These are phyloP conservation scores for Lepidium sativum DNA, from an alignment of 345 rosid species.

Conservation along the genomic window DNA sequence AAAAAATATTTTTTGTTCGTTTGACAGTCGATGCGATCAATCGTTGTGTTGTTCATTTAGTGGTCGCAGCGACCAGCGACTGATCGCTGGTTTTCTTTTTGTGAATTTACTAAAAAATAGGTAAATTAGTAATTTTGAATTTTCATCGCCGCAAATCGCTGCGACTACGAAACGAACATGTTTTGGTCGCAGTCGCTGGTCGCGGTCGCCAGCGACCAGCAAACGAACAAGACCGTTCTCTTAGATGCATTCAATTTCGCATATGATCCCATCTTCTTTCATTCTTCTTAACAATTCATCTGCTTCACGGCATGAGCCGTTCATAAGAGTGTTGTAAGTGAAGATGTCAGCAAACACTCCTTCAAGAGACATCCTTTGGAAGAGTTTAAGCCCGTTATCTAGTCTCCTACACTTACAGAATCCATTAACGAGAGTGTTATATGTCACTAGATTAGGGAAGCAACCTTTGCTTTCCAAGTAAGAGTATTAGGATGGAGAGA, in stretches of 20 bases:
- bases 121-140: too few relatives aligned
- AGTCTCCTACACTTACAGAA: slow-evolving; percentile 18
- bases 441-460: slow-evolving; percentile 18
- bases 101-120: too few relatives aligned
- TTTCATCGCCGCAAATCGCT: too few relatives aligned
- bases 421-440: slow-evolving; percentile 23
- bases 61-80: too few relatives aligned
- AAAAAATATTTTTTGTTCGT: too few relatives aligned
- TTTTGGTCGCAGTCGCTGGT: too few relatives aligned
- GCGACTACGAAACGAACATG: too few relatives aligned
- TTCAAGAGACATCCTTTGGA: slow-evolving; percentile 10
- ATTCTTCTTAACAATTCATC: slow-evolving; percentile 19
- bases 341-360: slow-evolving; percentile 9
- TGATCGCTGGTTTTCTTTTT: too few relatives aligned
- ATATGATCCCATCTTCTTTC: slow-evolving; percentile 16
- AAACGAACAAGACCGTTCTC: too few relatives aligned
- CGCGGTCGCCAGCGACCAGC: too few relatives aligned
- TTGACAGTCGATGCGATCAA: too few relatives aligned
- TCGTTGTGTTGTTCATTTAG: too few relatives aligned
- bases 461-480: slow-evolving; percentile 4
- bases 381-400: slow-evolving; percentile 20
- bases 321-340: slow-evolving; percentile 14
- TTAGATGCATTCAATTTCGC: neutral
- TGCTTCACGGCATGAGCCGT: slow-evolving; percentile 20
- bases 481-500: neutral